Percentiles rank a stretch among this genome's conserved stretches.
Evolutionary conservation across 768 basidiomycete genomes (phyloP).

Genomic region (Rickenella mellea): DNA sequence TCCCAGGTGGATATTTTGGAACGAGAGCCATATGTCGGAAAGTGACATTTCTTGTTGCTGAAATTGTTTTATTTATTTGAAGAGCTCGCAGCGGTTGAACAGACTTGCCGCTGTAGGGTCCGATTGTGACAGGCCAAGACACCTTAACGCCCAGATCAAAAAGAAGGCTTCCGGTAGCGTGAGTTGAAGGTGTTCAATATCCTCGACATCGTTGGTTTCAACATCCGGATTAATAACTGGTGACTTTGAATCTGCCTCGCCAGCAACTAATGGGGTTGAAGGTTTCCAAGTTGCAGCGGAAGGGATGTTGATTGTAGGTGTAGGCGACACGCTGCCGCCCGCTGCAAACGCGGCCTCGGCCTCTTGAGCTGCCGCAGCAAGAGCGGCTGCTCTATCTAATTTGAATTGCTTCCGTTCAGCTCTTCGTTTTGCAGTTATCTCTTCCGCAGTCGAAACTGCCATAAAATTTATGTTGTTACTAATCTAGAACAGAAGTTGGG

Average conservation of each 20-base stretch:
- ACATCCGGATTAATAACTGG: conserved; percentile 16
- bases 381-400: conserved; percentile 79
- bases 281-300: conserved; percentile 80
- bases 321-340: conserved; percentile 54
- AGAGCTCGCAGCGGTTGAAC: not conserved
- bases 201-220: conserved; percentile 26
- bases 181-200: conserved; percentile 86
- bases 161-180: conserved; percentile 88
- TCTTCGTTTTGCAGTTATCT: conserved; percentile 80
- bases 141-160: conserved; percentile 74
- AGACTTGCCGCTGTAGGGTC: conserved; percentile 54
- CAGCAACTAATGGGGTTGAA: conserved; percentile 14
- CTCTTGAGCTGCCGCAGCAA: conserved; percentile 72
- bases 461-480: not conserved
- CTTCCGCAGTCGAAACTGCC: conserved; percentile 79
- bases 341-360: conserved; percentile 67
- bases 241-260: conserved; percentile 11
- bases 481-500: conserved; percentile 1
- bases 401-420: conserved; percentile 90
- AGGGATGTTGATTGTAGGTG: conserved; percentile 56
- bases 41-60: conserved; percentile 49
- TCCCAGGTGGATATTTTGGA: conserved; percentile 47
- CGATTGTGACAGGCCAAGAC: conserved; percentile 62
- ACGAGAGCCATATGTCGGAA: conserved; percentile 52
- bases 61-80: not conserved